Evolutionary conservation across 345 rosid genomes (phyloP).

Genomic region (Salix koriyanagi): DNA sequence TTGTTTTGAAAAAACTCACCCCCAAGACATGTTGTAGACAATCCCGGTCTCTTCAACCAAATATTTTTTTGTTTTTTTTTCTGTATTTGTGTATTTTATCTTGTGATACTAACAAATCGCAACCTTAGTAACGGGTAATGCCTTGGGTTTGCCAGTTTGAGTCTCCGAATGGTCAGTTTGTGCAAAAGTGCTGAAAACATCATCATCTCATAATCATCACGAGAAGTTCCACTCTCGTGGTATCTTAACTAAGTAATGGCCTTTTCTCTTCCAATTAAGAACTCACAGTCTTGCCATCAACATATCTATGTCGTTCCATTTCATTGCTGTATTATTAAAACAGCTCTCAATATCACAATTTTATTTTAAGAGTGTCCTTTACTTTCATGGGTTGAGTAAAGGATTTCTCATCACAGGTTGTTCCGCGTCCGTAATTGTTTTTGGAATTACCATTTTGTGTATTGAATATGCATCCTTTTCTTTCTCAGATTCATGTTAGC

Average conservation of each 20-base stretch:
- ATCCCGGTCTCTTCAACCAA: too few relatives aligned
- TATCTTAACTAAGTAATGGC: too few relatives aligned
- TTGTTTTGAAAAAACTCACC: too few relatives aligned
- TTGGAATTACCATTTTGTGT: neutral
- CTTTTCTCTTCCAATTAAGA: neutral
- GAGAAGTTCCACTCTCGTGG: too few relatives aligned
- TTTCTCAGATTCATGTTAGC: neutral
- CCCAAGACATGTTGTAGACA: too few relatives aligned
- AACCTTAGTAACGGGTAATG: too few relatives aligned
- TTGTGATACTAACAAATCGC: too few relatives aligned
- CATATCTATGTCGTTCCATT: neutral
- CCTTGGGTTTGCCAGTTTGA: neutral
- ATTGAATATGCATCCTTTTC: neutral
- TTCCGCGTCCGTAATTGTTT: neutral
- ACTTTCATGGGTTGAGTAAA: neutral
- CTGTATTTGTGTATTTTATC: too few relatives aligned
- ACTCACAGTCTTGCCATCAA: neutral
- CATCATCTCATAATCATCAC: neutral
- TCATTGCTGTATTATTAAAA: neutral
- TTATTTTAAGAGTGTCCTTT: neutral
- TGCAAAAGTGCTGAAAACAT: neutral
- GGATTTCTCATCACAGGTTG: neutral
- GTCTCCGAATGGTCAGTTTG: neutral
- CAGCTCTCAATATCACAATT: neutral
- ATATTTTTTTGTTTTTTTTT: too few relatives aligned